A percentile compares a stretch with the other conserved stretches of the same genome.
These are phyloP conservation scores for Cladosporium phlei DNA, from an alignment of 2,329 filamentous ascomycete species.

Conservation along the genomic window DNA sequence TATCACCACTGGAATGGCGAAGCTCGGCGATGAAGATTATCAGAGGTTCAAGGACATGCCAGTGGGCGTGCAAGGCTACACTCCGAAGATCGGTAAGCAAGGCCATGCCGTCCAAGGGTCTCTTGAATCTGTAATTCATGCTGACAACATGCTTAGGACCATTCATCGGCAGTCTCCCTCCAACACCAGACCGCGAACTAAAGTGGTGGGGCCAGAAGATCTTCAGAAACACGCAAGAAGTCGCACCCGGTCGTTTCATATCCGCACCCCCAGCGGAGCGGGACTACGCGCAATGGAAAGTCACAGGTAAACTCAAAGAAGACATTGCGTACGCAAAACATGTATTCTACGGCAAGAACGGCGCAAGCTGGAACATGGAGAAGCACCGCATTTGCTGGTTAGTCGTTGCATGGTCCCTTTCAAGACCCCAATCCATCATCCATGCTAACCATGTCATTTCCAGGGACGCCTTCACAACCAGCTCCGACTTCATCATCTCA, in stretches of 20 bases:
- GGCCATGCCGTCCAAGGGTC: not conserved
- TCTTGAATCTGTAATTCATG: not conserved
- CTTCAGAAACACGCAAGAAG: slow-evolving; percentile 53
- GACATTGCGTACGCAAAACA: slow-evolving; percentile 55
- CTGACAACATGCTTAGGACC: slow-evolving; percentile 39
- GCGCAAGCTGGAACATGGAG: slow-evolving; percentile 53
- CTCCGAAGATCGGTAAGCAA: slow-evolving; percentile 21
- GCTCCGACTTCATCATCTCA: slow-evolving; percentile 48
- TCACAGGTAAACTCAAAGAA: slow-evolving; percentile 51
- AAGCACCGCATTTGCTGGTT: slow-evolving; percentile 65
- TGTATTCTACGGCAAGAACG: slow-evolving; percentile 56
- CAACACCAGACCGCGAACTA: slow-evolving; percentile 42
- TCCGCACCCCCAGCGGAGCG: slow-evolving; percentile 53
- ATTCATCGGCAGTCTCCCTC: slow-evolving; percentile 56
- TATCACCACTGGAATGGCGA: slow-evolving; percentile 46
- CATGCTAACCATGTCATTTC: not conserved
- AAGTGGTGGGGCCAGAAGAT: slow-evolving; percentile 62
- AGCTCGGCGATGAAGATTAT: slow-evolving; percentile 37
- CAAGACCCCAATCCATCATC: no score
- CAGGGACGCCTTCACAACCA: slow-evolving; percentile 63
- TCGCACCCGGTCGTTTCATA: slow-evolving; percentile 49
- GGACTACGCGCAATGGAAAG: slow-evolving; percentile 62
- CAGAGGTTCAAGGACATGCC: slow-evolving; percentile 39
- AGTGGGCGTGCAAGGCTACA: slow-evolving; percentile 44
- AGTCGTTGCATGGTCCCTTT: no score